Conservation (phyloP, 176 grass and related monocot species). For the Carex parvula region DNA sequence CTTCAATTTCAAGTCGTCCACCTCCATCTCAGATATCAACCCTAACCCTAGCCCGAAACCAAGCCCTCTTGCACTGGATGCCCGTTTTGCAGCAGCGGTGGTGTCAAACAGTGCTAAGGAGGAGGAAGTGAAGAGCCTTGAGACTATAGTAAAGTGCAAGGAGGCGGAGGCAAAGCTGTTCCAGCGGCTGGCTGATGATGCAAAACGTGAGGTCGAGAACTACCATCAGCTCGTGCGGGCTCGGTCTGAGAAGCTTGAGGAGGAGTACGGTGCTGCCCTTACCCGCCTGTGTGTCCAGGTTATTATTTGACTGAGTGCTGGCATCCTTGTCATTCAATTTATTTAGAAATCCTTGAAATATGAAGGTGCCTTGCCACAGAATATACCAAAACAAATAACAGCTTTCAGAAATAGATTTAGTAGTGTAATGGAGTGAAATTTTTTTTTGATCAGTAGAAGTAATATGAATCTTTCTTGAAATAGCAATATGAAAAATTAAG, state of each 20-base stretch:
- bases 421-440: neutral
- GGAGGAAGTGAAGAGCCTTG: slow-evolving; percentile 69
- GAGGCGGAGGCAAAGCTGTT: slow-evolving; percentile 97
- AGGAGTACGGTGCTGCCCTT: slow-evolving; percentile 62
- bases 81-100: slow-evolving; percentile 43
- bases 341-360: neutral
- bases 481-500: neutral
- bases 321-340: neutral
- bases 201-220: slow-evolving; percentile 63
- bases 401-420: neutral
- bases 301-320: neutral
- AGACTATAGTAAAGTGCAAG: slow-evolving; percentile 99
- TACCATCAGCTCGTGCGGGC: slow-evolving; percentile 67
- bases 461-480: neutral
- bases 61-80: slow-evolving; percentile 38
- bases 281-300: slow-evolving; percentile 54
- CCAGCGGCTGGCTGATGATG: slow-evolving; percentile 85
- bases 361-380: neutral
- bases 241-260: slow-evolving; percentile 73
- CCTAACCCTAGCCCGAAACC: slow-evolving; percentile 64
- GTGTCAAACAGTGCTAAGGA: slow-evolving; percentile 48
- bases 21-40: slow-evolving; percentile 49
- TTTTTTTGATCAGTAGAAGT: neutral
- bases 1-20: slow-evolving; percentile 64
- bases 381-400: neutral